phyloP scores from a whole-genome alignment of 202 grass and related monocot species.

The Cymbopogon flexuosus region DNA sequence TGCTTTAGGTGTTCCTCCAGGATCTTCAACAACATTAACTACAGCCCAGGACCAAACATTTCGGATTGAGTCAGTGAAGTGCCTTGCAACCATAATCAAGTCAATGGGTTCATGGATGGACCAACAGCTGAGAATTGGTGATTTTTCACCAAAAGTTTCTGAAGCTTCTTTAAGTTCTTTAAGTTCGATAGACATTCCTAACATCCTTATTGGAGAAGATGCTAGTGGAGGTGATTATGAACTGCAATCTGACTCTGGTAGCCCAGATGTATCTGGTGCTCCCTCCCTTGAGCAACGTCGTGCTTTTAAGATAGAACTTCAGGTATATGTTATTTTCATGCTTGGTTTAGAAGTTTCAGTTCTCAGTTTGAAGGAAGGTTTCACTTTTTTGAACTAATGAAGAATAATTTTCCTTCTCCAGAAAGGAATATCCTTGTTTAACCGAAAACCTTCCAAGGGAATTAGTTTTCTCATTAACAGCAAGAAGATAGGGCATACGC shows the following conservation, averaged over 20 bases:
- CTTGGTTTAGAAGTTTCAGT: slow-evolving; percentile 16
- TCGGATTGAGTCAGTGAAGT: slow-evolving; percentile 87
- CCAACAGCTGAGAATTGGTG: slow-evolving; percentile 83
- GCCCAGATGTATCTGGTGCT: slow-evolving; percentile 63
- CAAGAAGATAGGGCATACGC: slow-evolving; percentile 75
- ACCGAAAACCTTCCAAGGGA: slow-evolving; percentile 95
- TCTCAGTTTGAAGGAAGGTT: neutral
- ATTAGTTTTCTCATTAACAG: slow-evolving; percentile 86
- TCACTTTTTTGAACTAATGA: slow-evolving; percentile 21
- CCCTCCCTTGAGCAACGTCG: slow-evolving; percentile 81
- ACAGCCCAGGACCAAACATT: slow-evolving; percentile 84
- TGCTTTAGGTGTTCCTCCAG: slow-evolving; percentile 80
- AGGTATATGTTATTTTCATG: slow-evolving; percentile 49
- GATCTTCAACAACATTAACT: slow-evolving; percentile 75
- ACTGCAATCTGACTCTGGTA: slow-evolving; percentile 56
- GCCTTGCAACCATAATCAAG: slow-evolving; percentile 80
- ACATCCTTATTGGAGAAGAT: slow-evolving; percentile 66
- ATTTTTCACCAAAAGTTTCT: slow-evolving; percentile 68
- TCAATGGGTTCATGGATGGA: slow-evolving; percentile 96
- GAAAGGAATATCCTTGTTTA: slow-evolving; percentile 98
- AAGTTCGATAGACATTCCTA: slow-evolving; percentile 51
- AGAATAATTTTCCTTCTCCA: slow-evolving; percentile 44
- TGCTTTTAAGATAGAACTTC: slow-evolving; percentile 88
- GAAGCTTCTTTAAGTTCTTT: slow-evolving; percentile 57
- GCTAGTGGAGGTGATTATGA: slow-evolving; percentile 77